phyloP scores from a whole-genome alignment of 208 protist species.

The Trypanosoma mega region DNA sequence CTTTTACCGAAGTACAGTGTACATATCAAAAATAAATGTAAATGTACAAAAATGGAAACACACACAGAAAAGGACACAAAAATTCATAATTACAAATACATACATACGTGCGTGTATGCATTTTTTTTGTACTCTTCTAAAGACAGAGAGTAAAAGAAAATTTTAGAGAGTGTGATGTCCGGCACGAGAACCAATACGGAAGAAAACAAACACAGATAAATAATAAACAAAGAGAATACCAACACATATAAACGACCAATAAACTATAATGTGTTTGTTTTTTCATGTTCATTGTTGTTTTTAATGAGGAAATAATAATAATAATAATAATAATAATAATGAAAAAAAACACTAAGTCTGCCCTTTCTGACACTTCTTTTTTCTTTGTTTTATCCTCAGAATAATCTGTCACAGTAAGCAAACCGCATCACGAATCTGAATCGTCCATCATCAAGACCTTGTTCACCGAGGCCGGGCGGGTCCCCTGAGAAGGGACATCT shows the following conservation, averaged over 20 bases:
- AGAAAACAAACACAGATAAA: not conserved
- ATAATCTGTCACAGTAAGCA: too few species aligned
- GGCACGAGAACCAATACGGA: not conserved
- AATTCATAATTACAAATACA: not conserved
- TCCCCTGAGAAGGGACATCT: too few species aligned
- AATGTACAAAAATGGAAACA: constrained; percentile 1
- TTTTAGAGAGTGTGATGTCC: too few species aligned
- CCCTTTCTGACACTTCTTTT: too few species aligned
- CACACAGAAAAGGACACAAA: not conserved
- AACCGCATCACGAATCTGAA: too few species aligned
- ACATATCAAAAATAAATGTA: too few species aligned
- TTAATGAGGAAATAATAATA: constrained; percentile 1
- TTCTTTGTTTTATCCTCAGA: too few species aligned
- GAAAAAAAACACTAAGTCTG: constrained; percentile 13
- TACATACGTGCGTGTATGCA: not conserved
- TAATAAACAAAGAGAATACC: not conserved
- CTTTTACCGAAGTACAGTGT: too few species aligned
- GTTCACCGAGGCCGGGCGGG: too few species aligned
- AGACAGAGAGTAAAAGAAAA: too few species aligned
- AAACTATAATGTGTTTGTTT: not conserved
- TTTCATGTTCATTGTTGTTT: not conserved
- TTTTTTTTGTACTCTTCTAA: too few species aligned
- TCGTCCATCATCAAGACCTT: too few species aligned
- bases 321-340: constrained; percentile 1
- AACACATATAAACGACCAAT: not conserved